Percentiles rank a stretch among this genome's conserved stretches.
Conservation (phyloP, 176 grass and related monocot species). For the Raddia distichophylla region DNA sequence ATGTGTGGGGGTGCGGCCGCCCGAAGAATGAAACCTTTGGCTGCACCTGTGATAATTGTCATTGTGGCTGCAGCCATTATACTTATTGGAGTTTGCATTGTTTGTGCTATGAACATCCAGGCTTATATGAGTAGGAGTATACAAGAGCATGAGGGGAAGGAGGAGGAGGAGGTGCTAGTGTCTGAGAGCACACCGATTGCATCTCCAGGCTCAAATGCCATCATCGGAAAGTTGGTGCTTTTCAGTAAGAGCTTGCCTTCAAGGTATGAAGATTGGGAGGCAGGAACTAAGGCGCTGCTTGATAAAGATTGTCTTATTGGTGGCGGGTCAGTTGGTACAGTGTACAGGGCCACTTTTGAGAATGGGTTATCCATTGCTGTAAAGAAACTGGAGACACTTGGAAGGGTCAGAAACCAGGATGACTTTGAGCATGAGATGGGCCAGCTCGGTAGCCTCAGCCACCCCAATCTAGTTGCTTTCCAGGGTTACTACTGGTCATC, state of each 20-base stretch:
- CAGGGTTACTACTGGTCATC: constrained; percentile 97
- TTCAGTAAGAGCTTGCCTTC: constrained; percentile 97
- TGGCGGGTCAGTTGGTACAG: constrained; percentile 81
- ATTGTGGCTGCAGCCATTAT: constrained; percentile 85
- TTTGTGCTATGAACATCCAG: constrained; percentile 78
- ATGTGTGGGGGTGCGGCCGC: constrained; percentile 46
- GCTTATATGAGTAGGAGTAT: constrained; percentile 56
- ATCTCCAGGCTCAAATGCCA: constrained; percentile 58
- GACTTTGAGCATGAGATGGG: constrained; percentile 98
- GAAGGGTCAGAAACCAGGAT: constrained; percentile 75
- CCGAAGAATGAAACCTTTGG: constrained; percentile 38
- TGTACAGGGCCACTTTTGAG: constrained; percentile 94
- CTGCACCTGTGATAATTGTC: constrained; percentile 68
- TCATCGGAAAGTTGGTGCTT: constrained; percentile 91
- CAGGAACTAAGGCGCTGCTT: constrained; percentile 84
- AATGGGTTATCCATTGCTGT: constrained; percentile 81
- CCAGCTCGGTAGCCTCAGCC: constrained; percentile 63
- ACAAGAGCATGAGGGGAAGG: constrained; percentile 43
- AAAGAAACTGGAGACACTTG: constrained; percentile 89
- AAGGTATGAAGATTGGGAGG: constrained; percentile 95
- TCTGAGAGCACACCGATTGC: constrained; percentile 70
- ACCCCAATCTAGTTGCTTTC: constrained; percentile 77
- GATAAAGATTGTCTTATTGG: constrained; percentile 94
- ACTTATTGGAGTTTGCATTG: constrained; percentile 81
- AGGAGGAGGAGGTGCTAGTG: constrained; percentile 72